Evolutionary conservation across 2,329 filamentous ascomycete species (phyloP), one percentile per base, ranked within the genome.

Genomic region (Pseudocercospora eumusae): DNA sequence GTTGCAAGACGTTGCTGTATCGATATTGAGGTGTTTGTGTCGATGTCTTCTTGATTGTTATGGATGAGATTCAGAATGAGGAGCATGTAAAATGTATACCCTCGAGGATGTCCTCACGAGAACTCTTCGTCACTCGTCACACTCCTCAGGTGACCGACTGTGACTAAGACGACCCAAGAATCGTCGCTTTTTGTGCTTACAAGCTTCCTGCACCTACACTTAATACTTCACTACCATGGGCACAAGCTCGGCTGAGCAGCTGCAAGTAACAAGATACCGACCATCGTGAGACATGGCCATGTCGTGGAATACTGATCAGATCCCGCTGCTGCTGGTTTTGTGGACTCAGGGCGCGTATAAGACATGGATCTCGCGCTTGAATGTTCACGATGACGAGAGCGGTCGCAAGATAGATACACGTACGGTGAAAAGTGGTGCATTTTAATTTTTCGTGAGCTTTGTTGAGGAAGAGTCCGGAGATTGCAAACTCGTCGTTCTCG

Each of bases 361-460:
- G 25, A n/a, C 44, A 49, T 25, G 23, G 13, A 5, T 49, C n/a
- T 49, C 20, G 20, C 8, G 18, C 44, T 23, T 21, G 44, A 49
- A 49, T 20, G 44, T 21, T 49, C 20, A 25, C 44, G 44, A 49
- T 49, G 44, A 49, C 44, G 44, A 49, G 44, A 25, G 44, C 44
- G 44, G 44, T 49, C 44, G 44, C 27, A 28, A 28, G 8, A 9
- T 28, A n/a, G n/a, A n/a, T 28, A 28, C 27, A 27, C 7, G 25
- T 27, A 27, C 25, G 25, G 3, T 15, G 15, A 36, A 36, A 2
- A 7, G n/a, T 36, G 33, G 33, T 15, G 33, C 33, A 36, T 36
- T 15, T 15, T 36, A n/a, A n/a, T n/a, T n/a, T n/a, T n/a, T n/a
- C n/a, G n/a, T n/a, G n/a, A n/a, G n/a, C n/a, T n/a, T n/a, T n/a